phyloP scores from a whole-genome alignment of 2,329 filamentous ascomycete genomes.

The Verticillium dahliae region DNA sequence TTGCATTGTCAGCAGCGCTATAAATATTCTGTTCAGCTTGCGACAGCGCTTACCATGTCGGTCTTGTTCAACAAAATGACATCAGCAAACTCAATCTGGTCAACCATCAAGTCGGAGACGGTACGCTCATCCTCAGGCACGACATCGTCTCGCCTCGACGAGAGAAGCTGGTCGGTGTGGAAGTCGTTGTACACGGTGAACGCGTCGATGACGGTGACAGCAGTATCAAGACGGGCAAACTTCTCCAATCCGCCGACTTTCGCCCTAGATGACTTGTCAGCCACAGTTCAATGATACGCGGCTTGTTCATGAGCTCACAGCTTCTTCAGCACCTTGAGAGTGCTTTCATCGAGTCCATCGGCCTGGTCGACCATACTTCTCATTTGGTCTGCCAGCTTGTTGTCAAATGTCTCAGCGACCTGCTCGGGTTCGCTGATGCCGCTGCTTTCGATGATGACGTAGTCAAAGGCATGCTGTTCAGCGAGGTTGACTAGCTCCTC shows the following conservation, averaged over 20 bases:
- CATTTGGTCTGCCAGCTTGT: conserved; percentile 44
- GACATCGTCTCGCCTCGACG: conserved; percentile 55
- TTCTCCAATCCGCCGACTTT: conserved; percentile 58
- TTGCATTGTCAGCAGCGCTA: neutral
- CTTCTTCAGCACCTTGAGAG: conserved; percentile 26
- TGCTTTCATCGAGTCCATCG: conserved; percentile 25
- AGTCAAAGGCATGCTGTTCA: conserved; percentile 58
- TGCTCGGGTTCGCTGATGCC: conserved; percentile 69
- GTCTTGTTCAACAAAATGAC: conserved; percentile 67
- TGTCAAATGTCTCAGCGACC: conserved; percentile 66
- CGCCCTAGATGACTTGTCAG: conserved; percentile 21
- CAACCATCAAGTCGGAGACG: conserved; percentile 69
- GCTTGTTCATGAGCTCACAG: conserved; percentile 18
- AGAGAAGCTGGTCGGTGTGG: conserved; percentile 61
- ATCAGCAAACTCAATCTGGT: conserved; percentile 73
- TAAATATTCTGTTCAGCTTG: neutral
- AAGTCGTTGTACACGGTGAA: conserved; percentile 70
- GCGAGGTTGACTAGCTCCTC: conserved; percentile 62
- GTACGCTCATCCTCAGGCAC: conserved; percentile 64
- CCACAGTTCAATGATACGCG: neutral
- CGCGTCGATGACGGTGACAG: conserved; percentile 66
- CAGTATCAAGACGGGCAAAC: conserved; percentile 62
- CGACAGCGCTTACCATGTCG: conserved; percentile 42
- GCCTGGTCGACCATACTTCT: conserved; percentile 22
- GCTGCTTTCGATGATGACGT: conserved; percentile 65